A percentile compares a stretch with the other conserved stretches of the same genome.
phyloP scores from a whole-genome alignment of 371 early-diverging fungal species.

The Cokeromyces recurvatus region DNA sequence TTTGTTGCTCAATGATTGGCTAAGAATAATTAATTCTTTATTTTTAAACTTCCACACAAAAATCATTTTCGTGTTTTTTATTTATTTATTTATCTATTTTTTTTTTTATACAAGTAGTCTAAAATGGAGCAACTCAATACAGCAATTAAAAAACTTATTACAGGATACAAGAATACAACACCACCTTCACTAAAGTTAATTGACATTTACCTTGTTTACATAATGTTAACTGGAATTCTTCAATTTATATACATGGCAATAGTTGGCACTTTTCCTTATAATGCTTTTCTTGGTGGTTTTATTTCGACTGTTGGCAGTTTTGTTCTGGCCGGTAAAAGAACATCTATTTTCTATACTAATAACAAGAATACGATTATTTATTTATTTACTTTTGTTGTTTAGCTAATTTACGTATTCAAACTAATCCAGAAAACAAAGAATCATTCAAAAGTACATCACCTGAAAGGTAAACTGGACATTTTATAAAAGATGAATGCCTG shows the following conservation, averaged over 20 bases:
- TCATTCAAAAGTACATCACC: conserved; percentile 28
- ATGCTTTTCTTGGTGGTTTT: conserved; percentile 95
- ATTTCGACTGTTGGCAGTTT: conserved; percentile 89
- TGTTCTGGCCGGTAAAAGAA: conserved; percentile 82
- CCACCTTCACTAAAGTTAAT: conserved; percentile 79
- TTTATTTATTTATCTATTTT: no score
- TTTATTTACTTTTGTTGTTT: background rate
- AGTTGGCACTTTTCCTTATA: conserved; percentile 94
- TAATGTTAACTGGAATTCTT: conserved; percentile 79
- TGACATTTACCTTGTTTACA: conserved; percentile 88
- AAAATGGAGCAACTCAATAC: conserved; percentile 17
- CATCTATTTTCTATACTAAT: no score
- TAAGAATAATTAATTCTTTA: no score
- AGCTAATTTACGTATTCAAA: conserved; percentile 36
- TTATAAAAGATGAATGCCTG: background rate
- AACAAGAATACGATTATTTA: background rate
- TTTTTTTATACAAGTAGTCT: no score
- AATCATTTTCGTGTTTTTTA: no score
- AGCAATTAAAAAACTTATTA: conserved; percentile 19
- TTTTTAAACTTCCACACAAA: no score
- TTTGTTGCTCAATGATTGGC: no score
- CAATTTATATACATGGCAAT: conserved; percentile 85
- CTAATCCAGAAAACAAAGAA: conserved; percentile 21
- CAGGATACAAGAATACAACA: conserved; percentile 61
- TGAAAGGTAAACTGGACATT: conserved; percentile 17